Percentiles rank a stretch among this genome's conserved stretches.
These are phyloP conservation scores for Cladosporium halotolerans DNA, from an alignment of 2,329 filamentous ascomycete species.

Conservation along the genomic window DNA sequence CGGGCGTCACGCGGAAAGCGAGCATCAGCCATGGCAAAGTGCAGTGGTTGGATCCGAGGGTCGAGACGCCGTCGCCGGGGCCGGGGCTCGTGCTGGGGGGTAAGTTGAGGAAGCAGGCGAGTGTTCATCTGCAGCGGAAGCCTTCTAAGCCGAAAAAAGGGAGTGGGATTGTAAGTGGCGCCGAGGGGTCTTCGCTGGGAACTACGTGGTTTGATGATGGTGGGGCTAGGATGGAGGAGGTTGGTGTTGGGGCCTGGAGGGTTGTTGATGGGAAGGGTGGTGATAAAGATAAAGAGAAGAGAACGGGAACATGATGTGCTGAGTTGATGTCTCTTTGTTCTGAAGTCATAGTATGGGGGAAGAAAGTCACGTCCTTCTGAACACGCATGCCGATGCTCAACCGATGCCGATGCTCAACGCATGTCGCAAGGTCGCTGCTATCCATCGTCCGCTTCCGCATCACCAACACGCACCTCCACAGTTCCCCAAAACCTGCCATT, in stretches of 20 bases:
- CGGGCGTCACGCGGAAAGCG: neutral
- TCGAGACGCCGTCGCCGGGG: neutral
- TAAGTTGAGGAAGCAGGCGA: neutral
- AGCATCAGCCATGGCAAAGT: constrained; percentile 1
- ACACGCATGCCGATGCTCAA: too few relatives aligned
- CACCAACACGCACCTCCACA: too few relatives aligned
- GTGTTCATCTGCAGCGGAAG: neutral
- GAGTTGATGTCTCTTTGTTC: too few relatives aligned
- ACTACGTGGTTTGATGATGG: neutral
- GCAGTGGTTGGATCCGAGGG: neutral
- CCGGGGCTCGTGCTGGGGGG: neutral
- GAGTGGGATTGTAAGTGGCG: neutral
- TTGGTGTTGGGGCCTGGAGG: constrained; percentile 2
- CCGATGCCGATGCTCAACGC: too few relatives aligned
- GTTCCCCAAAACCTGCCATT: constrained; percentile 34
- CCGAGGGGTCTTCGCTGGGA: neutral
- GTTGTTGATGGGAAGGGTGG: too few relatives aligned
- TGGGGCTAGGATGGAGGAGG: neutral
- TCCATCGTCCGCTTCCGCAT: too few relatives aligned
- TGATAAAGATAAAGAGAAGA: too few relatives aligned
- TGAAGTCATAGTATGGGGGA: too few relatives aligned
- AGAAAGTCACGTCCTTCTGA: too few relatives aligned
- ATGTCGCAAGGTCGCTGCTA: too few relatives aligned
- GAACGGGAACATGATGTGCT: too few relatives aligned
- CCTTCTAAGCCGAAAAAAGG: neutral